Conservation (phyloP, 345 rosid genomes). For the Gossypium bickii region DNA sequence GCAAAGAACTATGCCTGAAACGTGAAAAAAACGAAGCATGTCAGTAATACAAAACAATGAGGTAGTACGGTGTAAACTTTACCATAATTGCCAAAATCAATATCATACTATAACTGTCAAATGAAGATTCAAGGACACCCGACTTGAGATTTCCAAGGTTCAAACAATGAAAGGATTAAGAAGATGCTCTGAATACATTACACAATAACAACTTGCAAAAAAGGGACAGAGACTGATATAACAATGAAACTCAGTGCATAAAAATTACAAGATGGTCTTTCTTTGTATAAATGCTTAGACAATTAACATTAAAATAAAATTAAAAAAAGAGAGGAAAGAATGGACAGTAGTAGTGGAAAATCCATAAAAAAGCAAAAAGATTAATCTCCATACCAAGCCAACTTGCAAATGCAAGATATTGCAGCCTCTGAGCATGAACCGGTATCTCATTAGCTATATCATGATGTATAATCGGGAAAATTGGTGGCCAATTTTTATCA, state of each 20-base stretch:
- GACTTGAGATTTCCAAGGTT: neutral
- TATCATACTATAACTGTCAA: neutral
- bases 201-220: neutral
- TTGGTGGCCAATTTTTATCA: constrained; percentile 91
- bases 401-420: constrained; percentile 96
- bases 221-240: neutral
- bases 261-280: neutral
- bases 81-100: neutral
- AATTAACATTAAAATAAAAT: neutral
- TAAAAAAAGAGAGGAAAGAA: neutral
- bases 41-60: neutral
- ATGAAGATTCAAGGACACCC: neutral
- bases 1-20: constrained; percentile 85
- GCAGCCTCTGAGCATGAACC: constrained; percentile 85
- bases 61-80: neutral
- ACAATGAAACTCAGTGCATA: neutral
- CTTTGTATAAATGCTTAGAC: neutral
- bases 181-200: neutral
- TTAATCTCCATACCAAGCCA: constrained; percentile 69
- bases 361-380: neutral
- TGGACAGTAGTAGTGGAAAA: neutral
- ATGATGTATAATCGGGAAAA: constrained; percentile 94
- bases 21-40: neutral
- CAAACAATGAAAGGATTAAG: neutral
- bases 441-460: constrained; percentile 97